Conservation (phyloP, 2,329 filamentous ascomycete species). For the Calonectria pseudoturangicola region DNA sequence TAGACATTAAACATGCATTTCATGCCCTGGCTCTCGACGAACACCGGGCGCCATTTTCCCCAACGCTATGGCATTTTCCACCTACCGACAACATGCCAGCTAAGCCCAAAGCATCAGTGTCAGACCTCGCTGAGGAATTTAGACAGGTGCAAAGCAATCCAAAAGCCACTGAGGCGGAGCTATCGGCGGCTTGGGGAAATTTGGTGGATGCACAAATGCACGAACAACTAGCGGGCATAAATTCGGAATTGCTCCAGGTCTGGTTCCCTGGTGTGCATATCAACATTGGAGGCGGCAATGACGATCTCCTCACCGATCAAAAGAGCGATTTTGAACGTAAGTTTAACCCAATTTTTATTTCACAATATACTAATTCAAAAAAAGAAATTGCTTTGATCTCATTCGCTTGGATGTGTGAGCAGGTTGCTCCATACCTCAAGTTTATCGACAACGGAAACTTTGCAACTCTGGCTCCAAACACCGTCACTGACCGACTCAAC, state of each 20-base stretch:
- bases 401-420: conserved; percentile 20
- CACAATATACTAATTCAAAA: neutral
- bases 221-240: neutral
- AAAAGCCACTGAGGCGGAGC: neutral
- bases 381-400: conserved; percentile 8
- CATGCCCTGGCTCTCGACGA: conserved; percentile 4
- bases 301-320: neutral
- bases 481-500: conserved; percentile 9
- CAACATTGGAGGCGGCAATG: conserved; percentile 4
- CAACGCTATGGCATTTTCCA: conserved; percentile 1
- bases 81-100: neutral
- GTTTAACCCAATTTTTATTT: neutral
- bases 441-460: conserved; percentile 4
- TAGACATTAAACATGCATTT: conserved; percentile 15
- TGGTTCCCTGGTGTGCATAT: conserved; percentile 17
- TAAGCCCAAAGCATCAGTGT: neutral
- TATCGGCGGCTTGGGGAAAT: neutral
- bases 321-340: conserved; percentile 17
- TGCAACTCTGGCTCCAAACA: neutral
- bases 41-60: conserved; percentile 7
- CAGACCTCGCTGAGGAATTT: neutral
- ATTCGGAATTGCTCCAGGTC: conserved; percentile 8
- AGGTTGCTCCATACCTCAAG: neutral
- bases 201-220: conserved; percentile 7
- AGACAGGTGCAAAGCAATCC: neutral